Evolutionary conservation across 2,329 filamentous ascomycete species (phyloP).

Genomic region (Moelleriella libera): DNA sequence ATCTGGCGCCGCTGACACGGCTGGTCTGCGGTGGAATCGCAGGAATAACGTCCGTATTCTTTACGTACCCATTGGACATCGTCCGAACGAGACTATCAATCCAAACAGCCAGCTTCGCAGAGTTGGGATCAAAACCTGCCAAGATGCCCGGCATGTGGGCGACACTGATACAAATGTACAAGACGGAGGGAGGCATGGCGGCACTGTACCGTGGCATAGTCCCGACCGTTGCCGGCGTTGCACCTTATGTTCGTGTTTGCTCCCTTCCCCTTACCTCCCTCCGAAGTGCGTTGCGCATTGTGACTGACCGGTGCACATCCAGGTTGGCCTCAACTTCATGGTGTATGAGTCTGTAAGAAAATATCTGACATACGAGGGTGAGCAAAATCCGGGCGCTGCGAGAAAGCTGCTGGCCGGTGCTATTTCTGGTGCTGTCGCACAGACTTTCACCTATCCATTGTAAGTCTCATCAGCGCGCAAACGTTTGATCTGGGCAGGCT

Average conservation of each 20-base stretch:
- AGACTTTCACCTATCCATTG: slow-evolving; percentile 98
- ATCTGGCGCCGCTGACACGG: slow-evolving; percentile 59
- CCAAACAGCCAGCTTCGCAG: slow-evolving; percentile 90
- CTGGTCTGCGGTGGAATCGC: slow-evolving; percentile 83
- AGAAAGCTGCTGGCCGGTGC: slow-evolving; percentile 84
- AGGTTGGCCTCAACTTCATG: slow-evolving; percentile 98
- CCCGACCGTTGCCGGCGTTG: slow-evolving; percentile 87
- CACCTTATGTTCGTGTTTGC: slow-evolving; percentile 58
- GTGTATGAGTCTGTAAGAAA: slow-evolving; percentile 82
- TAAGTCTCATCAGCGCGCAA: slow-evolving; percentile 30
- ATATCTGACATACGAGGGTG: slow-evolving; percentile 74
- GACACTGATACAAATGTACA: slow-evolving; percentile 75
- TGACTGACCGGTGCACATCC: slow-evolving; percentile 6
- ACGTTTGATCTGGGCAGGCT: no score
- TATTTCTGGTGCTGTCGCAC: slow-evolving; percentile 88
- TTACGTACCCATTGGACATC: slow-evolving; percentile 95
- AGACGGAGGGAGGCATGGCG: slow-evolving; percentile 67
- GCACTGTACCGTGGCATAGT: slow-evolving; percentile 92
- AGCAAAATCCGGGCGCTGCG: slow-evolving; percentile 63
- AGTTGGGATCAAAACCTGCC: slow-evolving; percentile 47
- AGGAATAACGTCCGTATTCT: slow-evolving; percentile 87
- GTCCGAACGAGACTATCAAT: slow-evolving; percentile 92
- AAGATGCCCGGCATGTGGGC: slow-evolving; percentile 86
- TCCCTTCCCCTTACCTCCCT: no score
- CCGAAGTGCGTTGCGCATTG: no score